A percentile compares a stretch with the other conserved stretches of the same genome.
Conservation (phyloP, 1,139 yeast genomes). For the Geotrichum histeridarum region DNA sequence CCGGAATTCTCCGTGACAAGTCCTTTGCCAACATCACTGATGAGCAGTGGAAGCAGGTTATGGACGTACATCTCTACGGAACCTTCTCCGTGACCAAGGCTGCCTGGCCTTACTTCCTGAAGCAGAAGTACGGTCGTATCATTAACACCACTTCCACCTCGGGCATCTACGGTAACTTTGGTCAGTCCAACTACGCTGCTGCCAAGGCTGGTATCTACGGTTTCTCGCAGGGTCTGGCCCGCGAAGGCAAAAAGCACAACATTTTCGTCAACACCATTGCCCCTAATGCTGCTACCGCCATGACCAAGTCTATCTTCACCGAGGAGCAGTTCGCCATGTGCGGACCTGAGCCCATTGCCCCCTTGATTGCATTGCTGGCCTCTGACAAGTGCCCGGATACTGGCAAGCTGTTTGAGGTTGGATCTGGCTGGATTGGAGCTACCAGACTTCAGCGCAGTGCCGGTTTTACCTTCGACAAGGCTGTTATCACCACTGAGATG, state of each 20-base stretch:
- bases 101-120: constrained; percentile 84
- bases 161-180: constrained; percentile 95
- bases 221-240: constrained; percentile 75
- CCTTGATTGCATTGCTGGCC: constrained; percentile 72
- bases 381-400: constrained; percentile 65
- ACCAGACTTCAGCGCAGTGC: constrained; percentile 94
- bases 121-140: constrained; percentile 76
- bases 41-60: constrained; percentile 76
- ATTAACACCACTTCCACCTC: constrained; percentile 91
- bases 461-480: constrained; percentile 64
- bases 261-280: constrained; percentile 82
- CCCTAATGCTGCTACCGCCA: constrained; percentile 96
- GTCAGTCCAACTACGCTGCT: constrained; percentile 92
- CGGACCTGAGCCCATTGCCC: constrained; percentile 88
- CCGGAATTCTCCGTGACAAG: constrained; percentile 89
- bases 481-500: constrained; percentile 56
- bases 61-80: constrained; percentile 77
- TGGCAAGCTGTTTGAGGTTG: constrained; percentile 67
- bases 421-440: constrained; percentile 93
- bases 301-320: constrained; percentile 84
- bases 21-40: constrained; percentile 82
- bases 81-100: constrained; percentile 79
- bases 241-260: constrained; percentile 78
- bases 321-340: constrained; percentile 74
- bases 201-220: constrained; percentile 90